These are phyloP conservation scores for Platanthera guangdongensis DNA, from an alignment of 106 monocot species.

Conservation along the genomic window DNA sequence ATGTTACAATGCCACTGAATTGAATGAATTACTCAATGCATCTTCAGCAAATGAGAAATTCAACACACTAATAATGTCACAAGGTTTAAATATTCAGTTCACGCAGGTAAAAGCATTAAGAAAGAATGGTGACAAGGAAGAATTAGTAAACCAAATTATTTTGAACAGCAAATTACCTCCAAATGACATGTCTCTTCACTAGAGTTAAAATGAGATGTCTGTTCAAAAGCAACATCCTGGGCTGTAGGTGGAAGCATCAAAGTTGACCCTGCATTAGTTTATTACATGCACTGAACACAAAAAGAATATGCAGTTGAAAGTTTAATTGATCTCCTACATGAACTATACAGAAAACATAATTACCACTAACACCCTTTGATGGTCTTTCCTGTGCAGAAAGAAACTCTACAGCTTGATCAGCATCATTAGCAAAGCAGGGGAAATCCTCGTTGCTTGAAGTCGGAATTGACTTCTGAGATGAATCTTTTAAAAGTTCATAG, in stretches of 20 bases:
- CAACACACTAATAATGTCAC: background rate
- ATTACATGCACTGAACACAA: slow-evolving; percentile 2
- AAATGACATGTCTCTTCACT: background rate
- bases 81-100: background rate
- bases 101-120: background rate
- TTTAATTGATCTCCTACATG: background rate
- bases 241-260: too few species aligned
- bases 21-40: background rate
- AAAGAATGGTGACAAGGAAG: background rate
- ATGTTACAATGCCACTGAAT: background rate
- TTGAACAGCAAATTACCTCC: background rate
- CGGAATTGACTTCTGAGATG: background rate
- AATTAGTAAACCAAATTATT: background rate
- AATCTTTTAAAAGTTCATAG: slow-evolving; percentile 9
- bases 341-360: background rate
- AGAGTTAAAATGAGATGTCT: background rate
- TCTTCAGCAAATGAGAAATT: background rate
- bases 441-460: slow-evolving; percentile 2
- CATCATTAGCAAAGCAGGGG: slow-evolving; percentile 2
- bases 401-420: background rate
- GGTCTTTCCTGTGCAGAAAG: slow-evolving; percentile 5
- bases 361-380: slow-evolving; percentile 1
- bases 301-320: background rate
- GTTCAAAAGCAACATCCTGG: background rate
- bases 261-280: slow-evolving; percentile 7